These are phyloP conservation scores for Periconia sp. DNA, from an alignment of 2,329 filamentous ascomycete genomes.

Conservation along the genomic window DNA sequence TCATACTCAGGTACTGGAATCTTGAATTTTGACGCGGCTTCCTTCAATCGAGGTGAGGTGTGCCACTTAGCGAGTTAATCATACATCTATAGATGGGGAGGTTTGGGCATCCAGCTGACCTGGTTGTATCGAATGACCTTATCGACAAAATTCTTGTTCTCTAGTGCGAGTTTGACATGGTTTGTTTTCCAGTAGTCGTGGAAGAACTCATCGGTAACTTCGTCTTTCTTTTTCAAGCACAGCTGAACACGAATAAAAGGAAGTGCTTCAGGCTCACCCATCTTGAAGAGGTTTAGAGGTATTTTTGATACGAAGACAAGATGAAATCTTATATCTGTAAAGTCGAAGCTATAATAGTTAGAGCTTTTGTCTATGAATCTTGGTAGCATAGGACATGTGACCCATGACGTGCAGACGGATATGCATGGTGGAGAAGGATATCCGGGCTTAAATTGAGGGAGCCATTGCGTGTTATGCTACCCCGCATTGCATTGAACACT, in stretches of 20 bases:
- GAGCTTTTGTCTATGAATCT: neutral
- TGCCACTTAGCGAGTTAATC: constrained; percentile 14
- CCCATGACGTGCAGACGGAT: neutral
- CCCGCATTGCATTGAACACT: too few relatives aligned
- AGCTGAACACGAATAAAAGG: constrained; percentile 27
- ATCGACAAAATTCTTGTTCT: constrained; percentile 26
- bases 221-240: constrained; percentile 33
- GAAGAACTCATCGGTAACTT: constrained; percentile 37
- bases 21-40: constrained; percentile 15
- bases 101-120: constrained; percentile 2
- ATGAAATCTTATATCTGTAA: too few relatives aligned
- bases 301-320: too few relatives aligned
- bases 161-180: constrained; percentile 27
- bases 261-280: constrained; percentile 16
- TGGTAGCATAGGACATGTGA: neutral
- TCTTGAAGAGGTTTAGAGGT: too few relatives aligned
- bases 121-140: constrained; percentile 25
- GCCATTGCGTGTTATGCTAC: too few relatives aligned
- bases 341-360: too few relatives aligned
- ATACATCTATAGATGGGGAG: neutral
- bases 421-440: constrained; percentile 2
- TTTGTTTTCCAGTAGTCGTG: constrained; percentile 36
- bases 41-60: constrained; percentile 17
- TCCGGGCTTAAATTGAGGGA: neutral
- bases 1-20: constrained; percentile 25